Evolutionary conservation across 1,284 basidiomycete genomes (phyloP).

Genomic region (Cryptococcus depauperatus): DNA sequence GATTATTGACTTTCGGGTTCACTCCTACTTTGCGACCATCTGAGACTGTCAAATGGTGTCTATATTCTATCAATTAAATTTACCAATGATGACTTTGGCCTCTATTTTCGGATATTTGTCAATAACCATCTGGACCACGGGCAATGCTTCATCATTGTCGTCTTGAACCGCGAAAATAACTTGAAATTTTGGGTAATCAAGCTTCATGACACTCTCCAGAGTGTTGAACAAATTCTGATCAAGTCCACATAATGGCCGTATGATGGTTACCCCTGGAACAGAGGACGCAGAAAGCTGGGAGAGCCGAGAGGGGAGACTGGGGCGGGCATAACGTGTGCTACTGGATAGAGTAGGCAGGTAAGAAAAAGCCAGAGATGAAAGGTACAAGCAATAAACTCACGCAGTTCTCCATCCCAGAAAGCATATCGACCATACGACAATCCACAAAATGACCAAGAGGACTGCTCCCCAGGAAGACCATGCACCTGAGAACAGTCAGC

Average conservation of each 20-base stretch:
- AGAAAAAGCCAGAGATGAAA: not conserved
- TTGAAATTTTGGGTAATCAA: conserved; percentile 82
- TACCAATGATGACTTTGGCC: conserved; percentile 67
- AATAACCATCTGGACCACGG: conserved; percentile 66
- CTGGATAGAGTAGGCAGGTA: conserved; percentile 45
- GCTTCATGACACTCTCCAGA: conserved; percentile 77
- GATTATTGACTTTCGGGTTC: conserved; percentile 98
- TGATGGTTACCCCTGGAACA: conserved; percentile 78
- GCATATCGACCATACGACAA: conserved; percentile 62
- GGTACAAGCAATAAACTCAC: too few species aligned
- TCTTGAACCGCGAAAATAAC: conserved; percentile 78
- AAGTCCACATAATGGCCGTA: conserved; percentile 83
- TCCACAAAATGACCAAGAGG: conserved; percentile 61
- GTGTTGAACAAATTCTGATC: conserved; percentile 91
- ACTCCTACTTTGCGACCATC: conserved; percentile 55
- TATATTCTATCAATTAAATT: conserved; percentile 25
- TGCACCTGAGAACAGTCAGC: too few species aligned
- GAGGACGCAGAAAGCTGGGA: conserved; percentile 50
- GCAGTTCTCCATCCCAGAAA: conserved; percentile 68
- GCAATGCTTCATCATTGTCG: conserved; percentile 69
- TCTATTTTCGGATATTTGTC: conserved; percentile 61
- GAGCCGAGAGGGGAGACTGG: conserved; percentile 56
- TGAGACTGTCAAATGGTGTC: not conserved
- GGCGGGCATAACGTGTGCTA: conserved; percentile 57
- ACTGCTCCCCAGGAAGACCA: conserved; percentile 43